phyloP scores from a whole-genome alignment of 2,329 filamentous ascomycete genomes.

The Talaromyces sp. region DNA sequence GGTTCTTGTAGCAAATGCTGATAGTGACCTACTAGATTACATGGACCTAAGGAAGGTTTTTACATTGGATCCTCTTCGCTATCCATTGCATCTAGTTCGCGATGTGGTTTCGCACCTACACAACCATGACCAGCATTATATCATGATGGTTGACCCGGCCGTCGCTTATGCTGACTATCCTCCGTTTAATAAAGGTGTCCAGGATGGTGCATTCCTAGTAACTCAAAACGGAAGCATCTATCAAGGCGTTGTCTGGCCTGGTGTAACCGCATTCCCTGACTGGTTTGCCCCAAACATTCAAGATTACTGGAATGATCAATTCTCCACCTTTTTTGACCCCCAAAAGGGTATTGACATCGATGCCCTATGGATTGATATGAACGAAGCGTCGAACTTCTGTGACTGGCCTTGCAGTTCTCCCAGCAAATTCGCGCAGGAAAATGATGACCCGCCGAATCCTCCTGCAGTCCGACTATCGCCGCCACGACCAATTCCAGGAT shows the following conservation, averaged over 20 bases:
- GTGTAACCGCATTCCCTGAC: constrained; percentile 71
- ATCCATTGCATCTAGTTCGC: constrained; percentile 54
- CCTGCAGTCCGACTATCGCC: constrained; percentile 62
- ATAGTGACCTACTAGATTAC: constrained; percentile 29
- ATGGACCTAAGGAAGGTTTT: constrained; percentile 44
- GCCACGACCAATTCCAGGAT: constrained; percentile 69
- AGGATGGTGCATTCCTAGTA: constrained; percentile 59
- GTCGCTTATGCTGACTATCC: constrained; percentile 36
- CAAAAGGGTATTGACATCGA: constrained; percentile 73
- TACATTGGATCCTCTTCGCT: constrained; percentile 43
- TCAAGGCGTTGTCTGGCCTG: constrained; percentile 77
- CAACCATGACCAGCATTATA: constrained; percentile 66
- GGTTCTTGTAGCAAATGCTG: neutral
- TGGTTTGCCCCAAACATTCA: constrained; percentile 71
- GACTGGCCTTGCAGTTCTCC: constrained; percentile 59
- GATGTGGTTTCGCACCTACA: constrained; percentile 70
- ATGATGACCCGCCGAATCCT: constrained; percentile 59
- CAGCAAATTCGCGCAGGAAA: constrained; percentile 53
- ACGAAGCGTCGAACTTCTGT: constrained; percentile 59
- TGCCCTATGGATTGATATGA: constrained; percentile 76
- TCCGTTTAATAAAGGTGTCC: constrained; percentile 56
- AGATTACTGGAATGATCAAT: constrained; percentile 71
- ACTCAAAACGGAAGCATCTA: constrained; percentile 60
- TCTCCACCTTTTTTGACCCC: constrained; percentile 65
- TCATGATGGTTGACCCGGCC: constrained; percentile 73